Base-by-base conservation (phyloP, 495 filamentous ascomycete genomes). In the Xylaria bambusicola region DNA sequence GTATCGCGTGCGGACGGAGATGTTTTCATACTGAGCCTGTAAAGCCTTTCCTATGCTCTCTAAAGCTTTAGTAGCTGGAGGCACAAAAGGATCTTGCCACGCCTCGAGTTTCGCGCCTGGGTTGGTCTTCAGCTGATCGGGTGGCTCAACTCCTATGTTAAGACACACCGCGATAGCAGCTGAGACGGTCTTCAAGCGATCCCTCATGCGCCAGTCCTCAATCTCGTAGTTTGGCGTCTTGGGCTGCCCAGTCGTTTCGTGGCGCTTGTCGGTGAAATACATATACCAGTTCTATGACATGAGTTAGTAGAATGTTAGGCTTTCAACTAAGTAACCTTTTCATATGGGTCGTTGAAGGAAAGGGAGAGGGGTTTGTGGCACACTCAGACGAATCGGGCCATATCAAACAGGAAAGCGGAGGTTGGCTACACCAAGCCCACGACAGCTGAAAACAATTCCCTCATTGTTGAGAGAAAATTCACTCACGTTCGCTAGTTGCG, bases 241-340 rank as follows among this genome's bases (percentile, higher is more conserved):
- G 9, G 95, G 92, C 55, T 94, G 90, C 17, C 94, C 95, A 35
- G 92, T 91, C n/a, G 91, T 94, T 70, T 98, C 94, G 71, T 98
- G 94, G 24, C 92, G 87, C 71, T 98, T 98, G 70, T 98, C 94
- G 46, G 92, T 96, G 70, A 89, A 99, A 73, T 98, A 99, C 93
- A 97, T 97, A 77, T 93, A 97, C 82, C 96, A 98, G 58, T 83
- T 86, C 87, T 92, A 73, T n/a, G 6, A 36, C 38, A 2, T 17
- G 15, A 27, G 40, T 60, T 27, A 60, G 57, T 13, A 15, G 7
- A 20, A 18, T 13, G 15, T 36, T 15, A 42, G 13, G 6, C 38
- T 24, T 52, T 17, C 1, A 6, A n/a, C 6, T 1, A 18, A 56
- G 9, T 6, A 20, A 48, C n/a, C 27, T 6, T 6, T 31, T 3